Evolutionary conservation across 805 yeast genomes (phyloP).

Genomic region (Starmerella khaoyaiensis): DNA sequence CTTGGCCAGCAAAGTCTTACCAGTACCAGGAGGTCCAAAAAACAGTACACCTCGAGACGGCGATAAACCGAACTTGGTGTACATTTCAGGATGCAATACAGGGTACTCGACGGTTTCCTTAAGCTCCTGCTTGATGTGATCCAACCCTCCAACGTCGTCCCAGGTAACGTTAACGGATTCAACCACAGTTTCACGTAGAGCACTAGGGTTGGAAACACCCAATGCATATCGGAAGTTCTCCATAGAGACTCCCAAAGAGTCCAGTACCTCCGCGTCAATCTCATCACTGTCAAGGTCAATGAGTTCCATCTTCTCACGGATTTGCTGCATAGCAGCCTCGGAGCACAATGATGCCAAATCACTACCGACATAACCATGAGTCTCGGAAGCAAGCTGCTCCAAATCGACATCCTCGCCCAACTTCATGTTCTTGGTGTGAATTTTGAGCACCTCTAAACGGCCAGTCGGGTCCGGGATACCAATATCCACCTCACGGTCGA

Average conservation of each 20-base stretch:
- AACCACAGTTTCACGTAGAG: constrained; percentile 97
- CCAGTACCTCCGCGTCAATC: constrained; percentile 92
- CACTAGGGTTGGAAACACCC: constrained; percentile 97
- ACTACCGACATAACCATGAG: constrained; percentile 99
- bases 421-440: constrained; percentile 98
- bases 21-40: constrained; percentile 99
- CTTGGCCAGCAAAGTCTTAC: constrained; percentile 95
- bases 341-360: constrained; percentile 97
- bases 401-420: constrained; percentile 88
- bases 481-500: constrained; percentile 75
- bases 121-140: constrained; percentile 87
- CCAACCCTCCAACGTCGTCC: constrained; percentile 99
- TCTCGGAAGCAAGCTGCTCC: constrained; percentile 90
- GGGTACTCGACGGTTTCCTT: constrained; percentile 99
- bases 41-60: constrained; percentile 98
- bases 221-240: constrained; percentile 96
- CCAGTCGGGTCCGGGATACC: constrained; percentile 98
- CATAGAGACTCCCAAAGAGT: constrained; percentile 95
- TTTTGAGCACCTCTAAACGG: constrained; percentile 89
- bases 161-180: constrained; percentile 97
- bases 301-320: constrained; percentile 97
- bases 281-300: constrained; percentile 93
- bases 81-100: constrained; percentile 96
- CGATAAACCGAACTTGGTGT: constrained; percentile 92
- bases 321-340: constrained; percentile 99